A percentile compares a stretch with the other conserved stretches of the same genome.
These are phyloP conservation scores for Trametes villosa DNA, from an alignment of 768 basidiomycete species.

Conservation along the genomic window DNA sequence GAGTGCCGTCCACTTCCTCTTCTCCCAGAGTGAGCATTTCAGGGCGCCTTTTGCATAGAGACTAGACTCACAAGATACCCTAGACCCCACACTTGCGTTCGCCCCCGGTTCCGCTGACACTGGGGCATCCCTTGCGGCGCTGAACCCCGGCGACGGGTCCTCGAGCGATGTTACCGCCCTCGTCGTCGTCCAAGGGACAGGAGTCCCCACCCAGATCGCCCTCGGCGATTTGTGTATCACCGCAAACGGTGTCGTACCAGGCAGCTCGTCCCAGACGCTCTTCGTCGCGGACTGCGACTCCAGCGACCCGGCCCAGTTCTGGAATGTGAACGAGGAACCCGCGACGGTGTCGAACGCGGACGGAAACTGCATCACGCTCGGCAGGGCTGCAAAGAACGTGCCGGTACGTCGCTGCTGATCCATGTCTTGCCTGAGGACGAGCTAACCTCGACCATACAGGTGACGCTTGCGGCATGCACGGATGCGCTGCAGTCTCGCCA, in stretches of 20 bases:
- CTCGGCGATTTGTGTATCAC: conserved; percentile 16
- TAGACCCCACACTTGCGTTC: conserved; percentile 10
- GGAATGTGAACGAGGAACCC: conserved; percentile 17
- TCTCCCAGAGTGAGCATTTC: conserved; percentile 4
- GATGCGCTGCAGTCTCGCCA: conserved; percentile 2
- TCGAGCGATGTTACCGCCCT: conserved; percentile 11
- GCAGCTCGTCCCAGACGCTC: conserved; percentile 4
- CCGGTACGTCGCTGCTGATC: not conserved
- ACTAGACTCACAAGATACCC: not conserved
- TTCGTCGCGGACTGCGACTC: conserved; percentile 17
- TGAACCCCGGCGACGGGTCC: conserved; percentile 14
- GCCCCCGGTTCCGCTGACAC: not conserved
- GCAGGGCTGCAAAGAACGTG: conserved; percentile 14
- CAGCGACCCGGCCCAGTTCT: conserved; percentile 9
- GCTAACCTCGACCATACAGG: not conserved
- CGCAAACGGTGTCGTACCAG: conserved; percentile 17
- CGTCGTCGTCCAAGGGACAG: not conserved
- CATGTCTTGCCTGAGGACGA: not conserved
- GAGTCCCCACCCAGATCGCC: conserved; percentile 10
- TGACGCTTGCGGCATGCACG: conserved; percentile 3
- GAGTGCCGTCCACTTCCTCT: conserved; percentile 17
- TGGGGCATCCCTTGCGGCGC: conserved; percentile 1
- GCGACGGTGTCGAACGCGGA: conserved; percentile 21
- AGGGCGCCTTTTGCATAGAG: too few relatives aligned
- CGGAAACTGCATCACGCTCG: conserved; percentile 20